Base-by-base conservation (phyloP, 2,329 filamentous ascomycete species). In the Aspergillus niger region DNA sequence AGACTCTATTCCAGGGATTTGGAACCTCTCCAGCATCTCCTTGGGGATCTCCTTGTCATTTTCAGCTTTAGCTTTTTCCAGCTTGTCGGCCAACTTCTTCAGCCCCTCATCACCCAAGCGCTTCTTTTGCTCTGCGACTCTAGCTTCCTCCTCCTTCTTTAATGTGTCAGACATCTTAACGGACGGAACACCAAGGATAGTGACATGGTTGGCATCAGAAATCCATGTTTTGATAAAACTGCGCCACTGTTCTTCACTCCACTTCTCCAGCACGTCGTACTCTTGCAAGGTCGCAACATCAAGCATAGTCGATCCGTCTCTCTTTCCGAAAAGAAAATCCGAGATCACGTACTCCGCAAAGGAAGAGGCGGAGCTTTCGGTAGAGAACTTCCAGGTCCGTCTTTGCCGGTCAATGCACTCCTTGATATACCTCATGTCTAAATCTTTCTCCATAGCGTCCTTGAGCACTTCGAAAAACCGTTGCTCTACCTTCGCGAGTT, bases 381-480 rank as follows among this genome's bases (percentile, higher is more conserved):
- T 91, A 47, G 89, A 86, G 67, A 91, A 94, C 73, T 92, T 93
- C 70, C 92, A 85, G 70, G 93, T 91, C 50, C 93, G 86, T 64
- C 87, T 86, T 74, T 95, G 91, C 58, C 93, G 86, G 67, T 86
- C 86, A 52, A 99, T 87, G 74, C 93, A 97, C 67, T 97, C 93
- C 50, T 86, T 85, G 79, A 99, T 85, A 73, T 99, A 99, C 1
- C 84, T 83, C 89, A 98, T 92, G 67, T 99, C 92, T 3, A 99
- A 80, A 2, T 91, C 88, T 64, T 92, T 91, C 0, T 69, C 63
- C 30, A 90, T 89, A 11, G 94, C 91, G 55, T 96, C 91, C 63
- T 88, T 87, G 28, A 99, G 83, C 8, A 99, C 82, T 59, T 92
- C 87, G 63, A 96, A 90, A 50, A 99, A 86, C 38, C 94, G 86